Evolutionary conservation across 257 asterid species (phyloP).

Genomic region (Jacaranda copaia): DNA sequence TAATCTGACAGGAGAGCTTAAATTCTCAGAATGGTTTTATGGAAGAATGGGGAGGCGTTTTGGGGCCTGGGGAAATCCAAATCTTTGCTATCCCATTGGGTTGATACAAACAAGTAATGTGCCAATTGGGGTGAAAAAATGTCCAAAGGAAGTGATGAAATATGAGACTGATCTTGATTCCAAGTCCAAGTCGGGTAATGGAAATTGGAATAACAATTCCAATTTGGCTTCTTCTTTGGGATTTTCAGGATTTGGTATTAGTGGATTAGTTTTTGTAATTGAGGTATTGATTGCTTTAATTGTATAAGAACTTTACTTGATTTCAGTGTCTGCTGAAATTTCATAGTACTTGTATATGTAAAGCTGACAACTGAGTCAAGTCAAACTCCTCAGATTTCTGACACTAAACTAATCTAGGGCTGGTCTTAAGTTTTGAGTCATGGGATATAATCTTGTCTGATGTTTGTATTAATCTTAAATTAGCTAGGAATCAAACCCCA

Average conservation of each 20-base stretch:
- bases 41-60: constrained; percentile 81
- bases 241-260: constrained; percentile 29
- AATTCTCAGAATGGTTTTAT: constrained; percentile 67
- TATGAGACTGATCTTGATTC: constrained; percentile 37
- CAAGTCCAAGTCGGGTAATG: constrained; percentile 27
- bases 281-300: constrained; percentile 40
- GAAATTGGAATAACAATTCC: constrained; percentile 34
- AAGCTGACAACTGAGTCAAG: constrained; percentile 25
- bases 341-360: constrained; percentile 37
- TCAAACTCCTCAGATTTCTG: not conserved
- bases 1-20: constrained; percentile 81
- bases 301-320: not conserved
- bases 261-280: constrained; percentile 42
- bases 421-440: not conserved
- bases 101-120: constrained; percentile 40
- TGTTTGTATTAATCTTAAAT: not conserved
- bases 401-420: not conserved
- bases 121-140: constrained; percentile 76
- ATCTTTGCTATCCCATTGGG: constrained; percentile 64
- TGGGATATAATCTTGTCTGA: not conserved
- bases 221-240: constrained; percentile 47
- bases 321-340: not conserved
- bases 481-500: not conserved
- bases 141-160: constrained; percentile 48
- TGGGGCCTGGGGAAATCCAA: constrained; percentile 88